These are phyloP conservation scores for Circinella umbellata DNA, from an alignment of 371 early-diverging fungal species.

Conservation along the genomic window DNA sequence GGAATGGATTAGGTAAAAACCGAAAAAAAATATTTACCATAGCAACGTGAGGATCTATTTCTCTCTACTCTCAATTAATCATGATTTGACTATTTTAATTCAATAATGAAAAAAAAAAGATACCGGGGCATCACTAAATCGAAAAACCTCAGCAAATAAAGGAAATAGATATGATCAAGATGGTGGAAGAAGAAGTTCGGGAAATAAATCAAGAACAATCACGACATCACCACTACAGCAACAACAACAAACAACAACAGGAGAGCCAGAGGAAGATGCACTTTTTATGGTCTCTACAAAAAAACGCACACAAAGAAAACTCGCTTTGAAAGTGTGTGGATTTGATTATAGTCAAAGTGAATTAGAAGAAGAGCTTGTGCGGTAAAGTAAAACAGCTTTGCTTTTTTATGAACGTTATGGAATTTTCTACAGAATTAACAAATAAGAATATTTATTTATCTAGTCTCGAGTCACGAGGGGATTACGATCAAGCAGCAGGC, in stretches of 20 bases:
- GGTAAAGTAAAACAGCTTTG: slow-evolving; percentile 33
- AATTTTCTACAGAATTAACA: neutral
- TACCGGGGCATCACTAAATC: neutral
- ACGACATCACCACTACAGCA: neutral
- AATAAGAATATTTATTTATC: neutral
- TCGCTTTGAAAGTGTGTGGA: slow-evolving; percentile 78
- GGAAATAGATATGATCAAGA: neutral
- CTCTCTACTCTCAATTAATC: too few relatives aligned
- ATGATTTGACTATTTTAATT: too few relatives aligned
- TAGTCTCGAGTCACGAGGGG: slow-evolving; percentile 69
- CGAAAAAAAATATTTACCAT: neutral
- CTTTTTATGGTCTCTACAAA: slow-evolving; percentile 54
- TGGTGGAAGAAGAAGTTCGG: neutral
- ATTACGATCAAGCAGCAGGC: slow-evolving; percentile 85
- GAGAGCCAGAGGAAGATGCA: neutral
- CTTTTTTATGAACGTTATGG: neutral
- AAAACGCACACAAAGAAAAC: slow-evolving; percentile 61
- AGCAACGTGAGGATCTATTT: too few relatives aligned
- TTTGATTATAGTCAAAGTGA: slow-evolving; percentile 66
- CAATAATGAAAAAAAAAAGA: neutral
- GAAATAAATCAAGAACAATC: neutral
- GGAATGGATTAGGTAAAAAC: slow-evolving; percentile 34
- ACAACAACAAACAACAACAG: neutral
- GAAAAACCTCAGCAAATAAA: neutral
- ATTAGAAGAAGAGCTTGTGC: slow-evolving; percentile 67